These are phyloP conservation scores for Orbilia quercus DNA, from an alignment of 2,329 filamentous ascomycete species.

Conservation along the genomic window DNA sequence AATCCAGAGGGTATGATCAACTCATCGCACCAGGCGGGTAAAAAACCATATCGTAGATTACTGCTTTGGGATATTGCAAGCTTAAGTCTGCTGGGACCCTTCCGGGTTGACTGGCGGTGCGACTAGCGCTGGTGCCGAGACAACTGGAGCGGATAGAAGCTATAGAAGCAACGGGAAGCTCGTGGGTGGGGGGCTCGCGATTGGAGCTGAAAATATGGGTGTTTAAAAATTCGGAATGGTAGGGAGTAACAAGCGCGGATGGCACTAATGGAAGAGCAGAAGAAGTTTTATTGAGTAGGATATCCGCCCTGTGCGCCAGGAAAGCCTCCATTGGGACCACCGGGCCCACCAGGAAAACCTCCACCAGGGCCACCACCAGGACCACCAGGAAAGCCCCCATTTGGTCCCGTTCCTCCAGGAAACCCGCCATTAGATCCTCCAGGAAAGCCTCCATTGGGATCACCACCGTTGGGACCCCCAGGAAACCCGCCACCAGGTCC, in stretches of 20 bases:
- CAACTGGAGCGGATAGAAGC: background rate
- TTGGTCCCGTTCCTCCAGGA: background rate
- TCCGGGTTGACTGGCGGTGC: background rate
- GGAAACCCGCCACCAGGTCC: conserved; percentile 1
- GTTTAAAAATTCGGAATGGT: background rate
- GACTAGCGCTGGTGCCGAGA: background rate
- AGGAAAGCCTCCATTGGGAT: background rate
- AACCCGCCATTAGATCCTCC: background rate
- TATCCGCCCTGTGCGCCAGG: background rate
- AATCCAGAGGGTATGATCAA: conserved; percentile 20
- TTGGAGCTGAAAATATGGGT: background rate
- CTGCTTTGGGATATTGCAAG: background rate
- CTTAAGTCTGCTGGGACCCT: conserved; percentile 1
- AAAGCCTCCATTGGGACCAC: background rate
- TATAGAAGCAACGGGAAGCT: background rate
- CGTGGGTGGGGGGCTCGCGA: background rate
- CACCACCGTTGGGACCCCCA: background rate
- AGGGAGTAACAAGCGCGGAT: background rate
- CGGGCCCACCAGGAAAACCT: background rate
- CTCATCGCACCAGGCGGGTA: conserved; percentile 51
- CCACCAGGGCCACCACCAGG: background rate
- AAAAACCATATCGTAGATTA: conserved; percentile 19
- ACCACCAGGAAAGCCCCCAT: conserved; percentile 1
- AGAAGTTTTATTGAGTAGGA: background rate
- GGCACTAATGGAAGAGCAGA: background rate